Conservation (phyloP, 306 rosid species). For the Luffa aegyptiaca region DNA sequence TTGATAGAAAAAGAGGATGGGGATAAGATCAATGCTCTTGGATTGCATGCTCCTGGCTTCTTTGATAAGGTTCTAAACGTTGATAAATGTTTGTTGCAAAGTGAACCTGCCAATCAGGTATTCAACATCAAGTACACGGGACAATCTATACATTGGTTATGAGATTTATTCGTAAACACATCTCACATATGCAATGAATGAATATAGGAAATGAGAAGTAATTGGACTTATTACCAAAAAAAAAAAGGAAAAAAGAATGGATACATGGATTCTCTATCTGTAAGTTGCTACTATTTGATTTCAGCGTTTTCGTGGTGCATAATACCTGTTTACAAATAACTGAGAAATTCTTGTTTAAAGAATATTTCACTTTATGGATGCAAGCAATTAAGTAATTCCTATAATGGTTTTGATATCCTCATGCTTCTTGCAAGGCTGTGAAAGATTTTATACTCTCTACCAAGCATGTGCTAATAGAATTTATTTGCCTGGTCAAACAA, state of each 20-base stretch:
- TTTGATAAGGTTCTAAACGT: slow-evolving; percentile 68
- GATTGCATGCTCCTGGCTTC: slow-evolving; percentile 51
- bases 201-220: background rate
- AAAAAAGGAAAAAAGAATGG: background rate
- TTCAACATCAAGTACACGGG: background rate
- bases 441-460: background rate
- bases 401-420: background rate
- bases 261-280: background rate
- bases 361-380: background rate
- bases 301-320: background rate
- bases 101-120: slow-evolving; percentile 71
- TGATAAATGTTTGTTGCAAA: slow-evolving; percentile 72
- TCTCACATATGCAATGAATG: background rate
- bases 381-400: background rate
- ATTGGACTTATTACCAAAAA: background rate
- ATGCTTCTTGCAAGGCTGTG: background rate
- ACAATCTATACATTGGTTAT: background rate
- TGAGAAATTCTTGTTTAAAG: background rate
- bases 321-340: background rate
- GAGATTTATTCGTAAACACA: background rate
- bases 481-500: background rate
- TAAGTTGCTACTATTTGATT: background rate
- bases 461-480: background rate
- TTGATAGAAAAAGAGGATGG: slow-evolving; percentile 36
- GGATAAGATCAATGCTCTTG: slow-evolving; percentile 45